Evolutionary conservation across 192 early-diverging fungal species (phyloP).

Genomic region (Physocladia obscura): DNA sequence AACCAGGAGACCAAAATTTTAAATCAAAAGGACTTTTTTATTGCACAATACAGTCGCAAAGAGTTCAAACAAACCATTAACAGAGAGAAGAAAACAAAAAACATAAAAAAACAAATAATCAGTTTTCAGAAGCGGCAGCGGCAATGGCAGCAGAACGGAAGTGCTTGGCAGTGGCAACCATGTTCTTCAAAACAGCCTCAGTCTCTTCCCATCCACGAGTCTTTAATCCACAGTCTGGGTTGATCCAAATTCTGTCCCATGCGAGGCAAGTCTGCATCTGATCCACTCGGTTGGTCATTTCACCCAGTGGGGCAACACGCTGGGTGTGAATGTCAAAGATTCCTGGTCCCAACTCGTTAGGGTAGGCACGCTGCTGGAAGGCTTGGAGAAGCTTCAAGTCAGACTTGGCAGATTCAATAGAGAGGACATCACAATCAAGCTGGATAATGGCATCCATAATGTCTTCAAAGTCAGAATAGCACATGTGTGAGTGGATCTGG

Average conservation of each 20-base stretch:
- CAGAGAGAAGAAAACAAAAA: no score
- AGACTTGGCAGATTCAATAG: conserved; percentile 97
- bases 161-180: conserved; percentile 44
- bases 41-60: no score
- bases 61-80: no score
- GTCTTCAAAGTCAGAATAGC: conserved; percentile 99
- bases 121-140: no score
- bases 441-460: conserved; percentile 91
- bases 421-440: conserved; percentile 91
- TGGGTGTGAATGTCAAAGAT: conserved; percentile 99
- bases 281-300: conserved; percentile 82
- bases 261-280: conserved; percentile 86
- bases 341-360: conserved; percentile 92
- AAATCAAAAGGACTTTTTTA: no score
- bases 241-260: conserved; percentile 82
- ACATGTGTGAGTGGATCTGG: conserved; percentile 98
- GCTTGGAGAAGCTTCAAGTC: conserved; percentile 91
- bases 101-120: neutral
- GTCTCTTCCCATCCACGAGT: conserved; percentile 95
- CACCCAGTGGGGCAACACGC: conserved; percentile 83
- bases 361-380: conserved; percentile 81
- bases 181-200: conserved; percentile 80
- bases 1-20: no score
- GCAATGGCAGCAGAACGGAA: conserved; percentile 10
- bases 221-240: conserved; percentile 98